A percentile compares a stretch with the other conserved stretches of the same genome.
phyloP scores from a whole-genome alignment of 2,329 filamentous ascomycete genomes.

The Monosporascus sp. region DNA sequence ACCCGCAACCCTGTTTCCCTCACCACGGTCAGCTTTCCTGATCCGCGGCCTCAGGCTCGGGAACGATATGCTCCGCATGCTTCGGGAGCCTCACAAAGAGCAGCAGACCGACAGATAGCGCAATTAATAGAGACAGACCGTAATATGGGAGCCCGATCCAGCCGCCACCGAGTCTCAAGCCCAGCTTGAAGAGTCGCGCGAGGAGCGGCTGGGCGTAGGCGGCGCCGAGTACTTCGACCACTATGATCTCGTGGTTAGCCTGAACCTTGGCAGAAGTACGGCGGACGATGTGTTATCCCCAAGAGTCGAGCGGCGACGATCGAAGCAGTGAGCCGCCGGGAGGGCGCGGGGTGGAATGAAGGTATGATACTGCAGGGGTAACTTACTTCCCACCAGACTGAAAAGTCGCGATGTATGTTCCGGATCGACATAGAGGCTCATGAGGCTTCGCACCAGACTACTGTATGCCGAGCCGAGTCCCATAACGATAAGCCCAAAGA shows the following conservation, averaged over 20 bases:
- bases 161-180: conserved; percentile 18
- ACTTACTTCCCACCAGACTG: conserved; percentile 19
- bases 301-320: too few relatives aligned
- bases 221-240: conserved; percentile 24
- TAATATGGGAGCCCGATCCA: conserved; percentile 28
- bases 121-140: conserved; percentile 16
- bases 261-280: background rate
- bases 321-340: background rate
- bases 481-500: conserved; percentile 23
- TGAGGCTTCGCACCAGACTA: conserved; percentile 22
- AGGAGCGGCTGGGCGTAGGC: conserved; percentile 24
- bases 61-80: background rate
- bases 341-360: background rate
- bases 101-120: conserved; percentile 10
- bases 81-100: conserved; percentile 18
- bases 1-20: too few relatives aligned
- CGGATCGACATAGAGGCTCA: conserved; percentile 24
- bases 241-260: background rate
- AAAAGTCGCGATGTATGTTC: conserved; percentile 26
- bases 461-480: conserved; percentile 22
- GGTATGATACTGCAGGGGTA: background rate
- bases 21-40: background rate
- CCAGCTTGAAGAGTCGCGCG: conserved; percentile 24
- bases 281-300: too few relatives aligned
- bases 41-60: background rate